Base-by-base conservation (phyloP, 176 grass and related monocot species). In the Tillandsia leiboldiana region DNA sequence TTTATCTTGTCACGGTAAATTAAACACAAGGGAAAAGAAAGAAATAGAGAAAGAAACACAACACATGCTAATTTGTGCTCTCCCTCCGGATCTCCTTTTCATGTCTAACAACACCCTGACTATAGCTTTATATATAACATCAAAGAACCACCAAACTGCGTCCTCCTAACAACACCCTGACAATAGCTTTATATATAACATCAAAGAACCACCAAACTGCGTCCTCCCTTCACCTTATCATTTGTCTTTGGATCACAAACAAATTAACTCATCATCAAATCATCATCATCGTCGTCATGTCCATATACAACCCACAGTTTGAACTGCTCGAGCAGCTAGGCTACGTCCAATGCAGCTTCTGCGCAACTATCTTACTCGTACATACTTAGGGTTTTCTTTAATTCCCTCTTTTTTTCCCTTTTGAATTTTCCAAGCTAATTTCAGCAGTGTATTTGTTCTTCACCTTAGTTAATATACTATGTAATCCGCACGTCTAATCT, bases 321-420 rank as follows among this genome's bases (percentile, higher is more conserved):
- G 72, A 67, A n/a, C 52, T 90, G 79, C 58, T 15, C 1, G 88
- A 87, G 84, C 81, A 74, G 27, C 78, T 91, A 15, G 88, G 88
- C 81, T 91, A 82, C 61, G 88, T 91, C 48, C 88, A 87, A 59
- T 91, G 84, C 81, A 71, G 3, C 67, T 71, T 87, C 72, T 84
- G 84, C 69, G 6, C 69, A 72, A 82, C 88, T 56, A 77, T 87
- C 63, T 63, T 91, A 26, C 78, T 91, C 64, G 88, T 87, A 76
- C 22, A 50, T 22, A 42, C 13, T 22, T 20, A 9, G 13, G 17
- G 12, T 57, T n/a, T 59, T 59, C 56, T 20, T 42, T 24, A 57
- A 7, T 1, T 59, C 23, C 22, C 24, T 15, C 2, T 24, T 59
- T 24, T 23, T 28, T 18, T 12, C 1, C 47, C 54, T 3, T 15